These are phyloP conservation scores for Kwoniella botswanensis DNA, from an alignment of 768 basidiomycete species.

Conservation along the genomic window DNA sequence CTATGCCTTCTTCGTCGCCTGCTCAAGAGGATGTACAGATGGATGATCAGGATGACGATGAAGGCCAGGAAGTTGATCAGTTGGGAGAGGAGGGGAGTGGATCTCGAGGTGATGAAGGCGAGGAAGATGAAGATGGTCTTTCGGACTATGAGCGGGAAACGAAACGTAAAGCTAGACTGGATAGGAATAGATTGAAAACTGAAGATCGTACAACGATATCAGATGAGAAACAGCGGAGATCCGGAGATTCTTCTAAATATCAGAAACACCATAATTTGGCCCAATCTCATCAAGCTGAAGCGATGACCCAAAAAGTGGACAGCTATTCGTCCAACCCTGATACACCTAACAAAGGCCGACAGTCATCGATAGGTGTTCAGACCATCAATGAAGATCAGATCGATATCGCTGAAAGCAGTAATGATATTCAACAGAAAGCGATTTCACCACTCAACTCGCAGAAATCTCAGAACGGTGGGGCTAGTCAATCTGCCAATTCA, in stretches of 20 bases:
- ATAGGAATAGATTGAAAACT: background rate
- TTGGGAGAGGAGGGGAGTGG: no score
- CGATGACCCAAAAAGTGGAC: no score
- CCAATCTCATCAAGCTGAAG: no score
- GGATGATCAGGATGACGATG: slow-evolving; percentile 12
- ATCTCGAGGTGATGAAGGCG: background rate
- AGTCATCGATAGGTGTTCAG: no score
- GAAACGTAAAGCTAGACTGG: background rate
- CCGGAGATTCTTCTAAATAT: no score
- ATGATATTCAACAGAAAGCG: background rate
- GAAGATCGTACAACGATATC: background rate
- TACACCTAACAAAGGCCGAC: no score
- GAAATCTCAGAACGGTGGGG: background rate
- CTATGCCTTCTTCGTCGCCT: slow-evolving; percentile 19
- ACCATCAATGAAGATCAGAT: no score
- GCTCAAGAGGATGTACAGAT: slow-evolving; percentile 6
- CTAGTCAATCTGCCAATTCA: background rate
- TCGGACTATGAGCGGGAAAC: slow-evolving; percentile 29
- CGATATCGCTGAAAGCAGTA: background rate
- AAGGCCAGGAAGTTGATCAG: background rate
- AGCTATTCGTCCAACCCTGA: no score
- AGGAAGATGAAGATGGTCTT: slow-evolving; percentile 23
- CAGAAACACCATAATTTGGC: no score
- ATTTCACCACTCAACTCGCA: background rate
- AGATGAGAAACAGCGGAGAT: no score